Evolutionary conservation across 1,284 basidiomycete genomes (phyloP).

Genomic region (Amylostereum chailletii): DNA sequence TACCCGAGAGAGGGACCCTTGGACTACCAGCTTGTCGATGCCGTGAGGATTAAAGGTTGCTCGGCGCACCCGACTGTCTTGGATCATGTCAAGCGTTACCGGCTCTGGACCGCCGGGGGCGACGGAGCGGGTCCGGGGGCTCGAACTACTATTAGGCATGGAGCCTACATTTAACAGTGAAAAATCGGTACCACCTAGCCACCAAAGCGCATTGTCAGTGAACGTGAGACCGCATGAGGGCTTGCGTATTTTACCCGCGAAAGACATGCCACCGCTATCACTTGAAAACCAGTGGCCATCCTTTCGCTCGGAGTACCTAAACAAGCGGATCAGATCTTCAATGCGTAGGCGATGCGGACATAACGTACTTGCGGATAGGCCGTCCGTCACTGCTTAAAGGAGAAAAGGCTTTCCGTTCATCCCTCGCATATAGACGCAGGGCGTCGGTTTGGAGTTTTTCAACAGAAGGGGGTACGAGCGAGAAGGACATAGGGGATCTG

Average conservation of each 20-base stretch:
- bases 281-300: slow-evolving; percentile 48
- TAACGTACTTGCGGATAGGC: slow-evolving; percentile 48
- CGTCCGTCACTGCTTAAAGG: slow-evolving; percentile 50
- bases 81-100: slow-evolving; percentile 25
- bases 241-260: too few species aligned
- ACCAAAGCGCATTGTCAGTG: too few species aligned
- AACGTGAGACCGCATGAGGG: too few species aligned
- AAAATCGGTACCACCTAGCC: too few species aligned
- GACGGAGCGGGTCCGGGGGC: too few species aligned
- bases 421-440: slow-evolving; percentile 39
- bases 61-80: slow-evolving; percentile 32
- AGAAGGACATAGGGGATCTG: slow-evolving; percentile 55
- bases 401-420: slow-evolving; percentile 39
- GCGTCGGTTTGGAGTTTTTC: slow-evolving; percentile 41
- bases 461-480: slow-evolving; percentile 46
- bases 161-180: too few species aligned
- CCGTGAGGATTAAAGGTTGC: slow-evolving; percentile 27
- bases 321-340: background rate
- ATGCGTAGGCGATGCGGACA: background rate
- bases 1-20: slow-evolving; percentile 47
- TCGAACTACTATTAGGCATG: too few species aligned
- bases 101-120: slow-evolving; percentile 17
- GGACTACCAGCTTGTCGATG: slow-evolving; percentile 43
- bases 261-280: background rate
- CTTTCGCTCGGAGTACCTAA: slow-evolving; percentile 22